phyloP scores from a whole-genome alignment of 352 stramenopile genomes.

The Phytophthora sansomeana region DNA sequence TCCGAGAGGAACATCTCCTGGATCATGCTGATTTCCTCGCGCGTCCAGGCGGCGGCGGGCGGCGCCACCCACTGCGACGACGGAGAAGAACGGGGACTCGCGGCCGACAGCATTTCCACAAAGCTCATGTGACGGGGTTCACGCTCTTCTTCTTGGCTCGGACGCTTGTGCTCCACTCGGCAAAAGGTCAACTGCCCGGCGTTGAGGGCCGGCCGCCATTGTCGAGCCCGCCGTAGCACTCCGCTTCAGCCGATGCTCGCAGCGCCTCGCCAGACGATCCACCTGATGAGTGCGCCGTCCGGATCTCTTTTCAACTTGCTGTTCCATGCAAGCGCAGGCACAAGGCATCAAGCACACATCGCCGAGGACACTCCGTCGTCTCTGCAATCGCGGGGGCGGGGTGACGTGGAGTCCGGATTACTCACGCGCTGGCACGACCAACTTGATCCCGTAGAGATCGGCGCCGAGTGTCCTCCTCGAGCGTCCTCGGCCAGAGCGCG shows the following conservation, averaged over 20 bases:
- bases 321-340: conserved; percentile 29
- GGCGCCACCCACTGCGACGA: conserved; percentile 36
- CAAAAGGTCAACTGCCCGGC: conserved; percentile 39
- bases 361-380: conserved; percentile 16
- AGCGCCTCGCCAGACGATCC: conserved; percentile 12
- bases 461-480: conserved; percentile 26
- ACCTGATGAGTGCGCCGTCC: conserved; percentile 39
- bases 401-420: conserved; percentile 11
- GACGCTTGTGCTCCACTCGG: conserved; percentile 32
- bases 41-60: conserved; percentile 45
- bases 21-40: conserved; percentile 65
- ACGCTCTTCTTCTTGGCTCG: not conserved
- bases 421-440: conserved; percentile 4
- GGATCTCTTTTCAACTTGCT: conserved; percentile 40
- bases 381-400: conserved; percentile 35
- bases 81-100: conserved; percentile 15
- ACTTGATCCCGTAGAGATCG: conserved; percentile 21
- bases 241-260: not conserved
- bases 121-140: conserved; percentile 30
- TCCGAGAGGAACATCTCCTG: conserved; percentile 59
- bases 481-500: conserved; percentile 11
- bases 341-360: conserved; percentile 33
- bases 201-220: not conserved
- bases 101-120: conserved; percentile 32
- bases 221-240: conserved; percentile 9